Evolutionary conservation across 331 rosid species (phyloP).

Genomic region (Quercus phellos): DNA sequence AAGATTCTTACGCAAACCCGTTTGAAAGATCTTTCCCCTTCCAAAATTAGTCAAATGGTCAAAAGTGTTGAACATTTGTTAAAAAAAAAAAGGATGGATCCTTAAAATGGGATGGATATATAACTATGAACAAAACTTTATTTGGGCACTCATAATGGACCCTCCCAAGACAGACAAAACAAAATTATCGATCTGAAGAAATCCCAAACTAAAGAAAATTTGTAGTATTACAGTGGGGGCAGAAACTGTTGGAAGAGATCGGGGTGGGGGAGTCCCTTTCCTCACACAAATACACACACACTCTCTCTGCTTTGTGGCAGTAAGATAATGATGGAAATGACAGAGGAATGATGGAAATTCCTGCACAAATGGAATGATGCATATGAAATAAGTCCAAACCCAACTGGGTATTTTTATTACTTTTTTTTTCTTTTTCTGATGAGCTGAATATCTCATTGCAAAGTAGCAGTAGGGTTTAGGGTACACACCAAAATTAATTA

Average conservation of each 20-base stretch:
- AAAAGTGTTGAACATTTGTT: too few relatives aligned
- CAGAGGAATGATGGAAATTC: constrained; percentile 68
- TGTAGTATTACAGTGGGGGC: constrained; percentile 37
- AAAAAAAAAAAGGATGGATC: too few relatives aligned
- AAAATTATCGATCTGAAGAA: constrained; percentile 31
- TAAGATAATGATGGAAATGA: constrained; percentile 46
- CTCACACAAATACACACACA: constrained; percentile 8
- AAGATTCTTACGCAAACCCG: too few relatives aligned
- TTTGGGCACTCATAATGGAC: constrained; percentile 19
- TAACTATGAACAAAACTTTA: constrained; percentile 20
- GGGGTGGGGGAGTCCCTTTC: background rate
- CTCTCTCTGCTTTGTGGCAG: constrained; percentile 25
- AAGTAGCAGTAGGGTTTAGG: constrained; percentile 8
- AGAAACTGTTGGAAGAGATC: constrained; percentile 15
- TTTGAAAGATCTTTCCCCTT: too few relatives aligned
- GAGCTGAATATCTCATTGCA: background rate
- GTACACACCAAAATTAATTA: constrained; percentile 5
- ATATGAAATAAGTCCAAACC: constrained; percentile 25
- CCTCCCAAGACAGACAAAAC: constrained; percentile 24
- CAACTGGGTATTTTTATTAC: constrained; percentile 27
- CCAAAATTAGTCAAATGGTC: too few relatives aligned
- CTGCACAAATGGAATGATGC: constrained; percentile 49
- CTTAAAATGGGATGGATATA: constrained; percentile 11
- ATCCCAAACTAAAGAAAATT: constrained; percentile 18
- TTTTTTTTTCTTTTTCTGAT: background rate